A percentile compares a stretch with the other conserved stretches of the same genome.
phyloP scores from a whole-genome alignment of 108 stramenopile species.

The Cyclotella sp. region DNA sequence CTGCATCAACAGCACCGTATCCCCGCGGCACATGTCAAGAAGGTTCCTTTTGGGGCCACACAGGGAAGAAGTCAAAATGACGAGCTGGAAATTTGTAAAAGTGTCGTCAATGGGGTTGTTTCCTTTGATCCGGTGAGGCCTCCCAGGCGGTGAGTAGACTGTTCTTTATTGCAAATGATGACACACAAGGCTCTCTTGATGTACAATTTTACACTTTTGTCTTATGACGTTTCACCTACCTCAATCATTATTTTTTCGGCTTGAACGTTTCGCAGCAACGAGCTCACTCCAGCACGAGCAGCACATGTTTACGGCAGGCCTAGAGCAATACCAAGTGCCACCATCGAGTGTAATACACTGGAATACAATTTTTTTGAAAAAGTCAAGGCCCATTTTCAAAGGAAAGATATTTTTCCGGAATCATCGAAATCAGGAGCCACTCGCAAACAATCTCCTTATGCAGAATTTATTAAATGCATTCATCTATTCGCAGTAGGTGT shows the following conservation, averaged over 20 bases:
- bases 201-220: too few species aligned
- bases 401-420: conserved; percentile 79
- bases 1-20: background rate
- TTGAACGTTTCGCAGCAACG: conserved; percentile 35
- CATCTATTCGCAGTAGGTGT: conserved; percentile 89
- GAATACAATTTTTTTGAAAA: conserved; percentile 82
- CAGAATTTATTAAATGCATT: conserved; percentile 93
- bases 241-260: background rate
- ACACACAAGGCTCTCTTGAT: too few species aligned
- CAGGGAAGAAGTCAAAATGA: conserved; percentile 72
- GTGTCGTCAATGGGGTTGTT: conserved; percentile 74
- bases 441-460: conserved; percentile 78
- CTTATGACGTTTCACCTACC: too few species aligned
- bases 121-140: conserved; percentile 82
- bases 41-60: conserved; percentile 84
- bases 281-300: conserved; percentile 66
- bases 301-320: conserved; percentile 74
- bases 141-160: conserved; percentile 62
- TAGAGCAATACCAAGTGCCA: conserved; percentile 59
- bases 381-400: conserved; percentile 71
- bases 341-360: conserved; percentile 65
- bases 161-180: background rate
- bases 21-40: conserved; percentile 18
- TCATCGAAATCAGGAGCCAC: conserved; percentile 58
- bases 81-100: conserved; percentile 71